These are phyloP conservation scores for Neocucurbitaria cava DNA, from an alignment of 2,329 filamentous ascomycete species.

Conservation along the genomic window DNA sequence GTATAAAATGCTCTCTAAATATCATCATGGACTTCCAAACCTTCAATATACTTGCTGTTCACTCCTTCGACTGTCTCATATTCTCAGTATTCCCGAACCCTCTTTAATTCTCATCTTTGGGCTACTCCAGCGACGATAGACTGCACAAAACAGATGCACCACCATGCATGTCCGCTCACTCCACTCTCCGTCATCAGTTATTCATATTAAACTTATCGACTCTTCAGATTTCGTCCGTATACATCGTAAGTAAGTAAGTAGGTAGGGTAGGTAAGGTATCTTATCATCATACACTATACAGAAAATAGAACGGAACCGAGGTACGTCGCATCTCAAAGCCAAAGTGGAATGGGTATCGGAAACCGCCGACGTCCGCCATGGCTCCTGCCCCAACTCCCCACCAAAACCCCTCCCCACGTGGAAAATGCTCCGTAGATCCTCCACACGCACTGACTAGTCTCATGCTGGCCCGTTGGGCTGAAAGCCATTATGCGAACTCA, in stretches of 20 bases:
- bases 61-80: too few species aligned
- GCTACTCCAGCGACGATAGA: too few species aligned
- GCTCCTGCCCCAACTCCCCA: background rate
- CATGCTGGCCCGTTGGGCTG: background rate
- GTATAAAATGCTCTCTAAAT: too few species aligned
- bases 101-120: too few species aligned
- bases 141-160: too few species aligned
- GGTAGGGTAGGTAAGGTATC: too few species aligned
- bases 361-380: constrained; percentile 1
- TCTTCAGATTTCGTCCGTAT: background rate
- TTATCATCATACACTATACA: background rate
- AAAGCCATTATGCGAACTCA: constrained; percentile 1
- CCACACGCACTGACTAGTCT: background rate
- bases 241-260: background rate
- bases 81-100: too few species aligned
- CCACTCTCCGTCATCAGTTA: too few species aligned
- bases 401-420: background rate
- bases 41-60: background rate
- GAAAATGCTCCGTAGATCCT: background rate
- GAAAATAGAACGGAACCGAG: background rate
- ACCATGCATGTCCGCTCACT: too few species aligned
- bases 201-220: too few species aligned
- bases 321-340: background rate
- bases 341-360: constrained; percentile 3
- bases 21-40: too few species aligned